These are phyloP conservation scores for Diaporthe ampelina DNA, from an alignment of 2,329 filamentous ascomycete species.

Conservation along the genomic window DNA sequence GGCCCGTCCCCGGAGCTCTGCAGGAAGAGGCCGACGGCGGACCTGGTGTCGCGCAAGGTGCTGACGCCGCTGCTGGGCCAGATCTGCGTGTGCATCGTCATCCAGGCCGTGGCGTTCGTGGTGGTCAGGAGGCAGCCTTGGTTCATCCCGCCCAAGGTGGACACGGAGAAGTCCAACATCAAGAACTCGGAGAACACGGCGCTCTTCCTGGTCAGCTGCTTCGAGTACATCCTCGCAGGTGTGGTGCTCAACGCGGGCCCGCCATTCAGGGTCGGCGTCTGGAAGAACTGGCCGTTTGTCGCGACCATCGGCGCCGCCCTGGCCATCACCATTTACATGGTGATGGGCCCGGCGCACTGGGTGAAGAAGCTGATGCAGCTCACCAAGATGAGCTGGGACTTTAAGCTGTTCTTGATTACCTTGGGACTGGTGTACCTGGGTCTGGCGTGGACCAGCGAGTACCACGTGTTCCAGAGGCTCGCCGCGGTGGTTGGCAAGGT, in stretches of 20 bases:
- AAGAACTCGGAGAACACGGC: slow-evolving; percentile 95
- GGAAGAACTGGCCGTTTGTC: slow-evolving; percentile 88
- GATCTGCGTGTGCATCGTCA: slow-evolving; percentile 82
- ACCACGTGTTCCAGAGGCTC: slow-evolving; percentile 76
- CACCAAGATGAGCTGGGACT: slow-evolving; percentile 80
- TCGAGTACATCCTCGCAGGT: slow-evolving; percentile 93
- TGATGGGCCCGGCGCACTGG: slow-evolving; percentile 79
- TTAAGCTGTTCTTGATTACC: slow-evolving; percentile 79
- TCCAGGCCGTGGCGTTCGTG: slow-evolving; percentile 82
- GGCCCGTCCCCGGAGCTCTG: slow-evolving; percentile 83
- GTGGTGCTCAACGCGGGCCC: slow-evolving; percentile 91
- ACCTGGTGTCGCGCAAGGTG: slow-evolving; percentile 93
- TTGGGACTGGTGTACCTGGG: slow-evolving; percentile 79
- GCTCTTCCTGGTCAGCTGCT: slow-evolving; percentile 90
- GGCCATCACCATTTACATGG: slow-evolving; percentile 81
- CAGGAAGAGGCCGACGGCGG: slow-evolving; percentile 89
- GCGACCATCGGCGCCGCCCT: slow-evolving; percentile 79
- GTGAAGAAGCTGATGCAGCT: slow-evolving; percentile 85
- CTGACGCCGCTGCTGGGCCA: slow-evolving; percentile 91
- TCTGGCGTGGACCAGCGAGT: slow-evolving; percentile 80
- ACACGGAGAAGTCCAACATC: slow-evolving; percentile 85
- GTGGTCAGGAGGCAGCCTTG: slow-evolving; percentile 84
- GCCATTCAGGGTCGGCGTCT: slow-evolving; percentile 87
- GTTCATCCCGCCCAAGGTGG: slow-evolving; percentile 85
- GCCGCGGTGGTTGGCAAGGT: slow-evolving; percentile 76